Evolutionary conservation across 148 eudicot genomes (phyloP).

Genomic region (Vaccinium macrocarpon): DNA sequence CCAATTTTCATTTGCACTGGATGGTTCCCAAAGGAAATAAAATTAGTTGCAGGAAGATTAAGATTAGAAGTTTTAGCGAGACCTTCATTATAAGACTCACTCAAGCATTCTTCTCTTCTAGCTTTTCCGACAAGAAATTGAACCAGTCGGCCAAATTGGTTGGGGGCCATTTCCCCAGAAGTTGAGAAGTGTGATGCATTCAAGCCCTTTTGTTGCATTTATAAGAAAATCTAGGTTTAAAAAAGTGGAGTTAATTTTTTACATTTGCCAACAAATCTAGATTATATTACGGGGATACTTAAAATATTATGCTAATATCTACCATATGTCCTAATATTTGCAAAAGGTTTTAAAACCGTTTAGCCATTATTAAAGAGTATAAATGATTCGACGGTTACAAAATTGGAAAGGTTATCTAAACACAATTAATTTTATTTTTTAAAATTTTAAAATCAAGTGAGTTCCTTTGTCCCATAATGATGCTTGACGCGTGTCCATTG

Average conservation of each 20-base stretch:
- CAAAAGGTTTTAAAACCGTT: neutral
- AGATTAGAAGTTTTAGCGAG: neutral
- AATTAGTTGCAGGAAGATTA: neutral
- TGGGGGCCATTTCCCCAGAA: neutral
- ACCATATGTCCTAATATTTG: neutral
- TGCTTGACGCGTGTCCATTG: neutral
- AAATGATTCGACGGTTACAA: neutral
- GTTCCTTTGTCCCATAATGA: neutral
- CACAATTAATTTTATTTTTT: neutral
- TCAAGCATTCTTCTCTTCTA: neutral
- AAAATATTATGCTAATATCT: neutral
- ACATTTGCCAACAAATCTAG: neutral
- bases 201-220: neutral
- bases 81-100: neutral
- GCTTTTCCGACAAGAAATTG: neutral
- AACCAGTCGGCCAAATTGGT: neutral
- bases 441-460: neutral
- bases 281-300: neutral
- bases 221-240: neutral
- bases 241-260: neutral
- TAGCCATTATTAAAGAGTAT: neutral
- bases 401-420: neutral
- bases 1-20: neutral
- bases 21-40: neutral
- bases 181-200: neutral